Evolutionary conservation across 768 basidiomycete species (phyloP).

Genomic region (Agaricus subrufescens): DNA sequence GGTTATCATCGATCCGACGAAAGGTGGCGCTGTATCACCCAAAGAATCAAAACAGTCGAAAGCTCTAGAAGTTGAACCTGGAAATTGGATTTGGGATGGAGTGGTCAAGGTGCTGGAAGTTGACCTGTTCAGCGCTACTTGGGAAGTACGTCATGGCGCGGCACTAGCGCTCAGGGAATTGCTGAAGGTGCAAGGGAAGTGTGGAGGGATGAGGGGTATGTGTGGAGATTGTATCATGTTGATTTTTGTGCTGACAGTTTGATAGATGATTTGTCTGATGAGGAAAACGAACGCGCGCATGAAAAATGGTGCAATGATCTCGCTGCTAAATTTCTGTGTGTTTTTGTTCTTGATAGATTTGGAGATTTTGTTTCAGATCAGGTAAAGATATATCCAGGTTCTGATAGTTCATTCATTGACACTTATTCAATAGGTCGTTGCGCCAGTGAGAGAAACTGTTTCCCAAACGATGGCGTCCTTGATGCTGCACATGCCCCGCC

Average conservation of each 20-base stretch:
- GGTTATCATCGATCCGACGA: constrained; percentile 73
- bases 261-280: constrained; percentile 44
- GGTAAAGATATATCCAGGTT: constrained; percentile 19
- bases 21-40: constrained; percentile 81
- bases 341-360: constrained; percentile 95
- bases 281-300: constrained; percentile 64
- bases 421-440: constrained; percentile 55
- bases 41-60: constrained; percentile 74
- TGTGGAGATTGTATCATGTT: not conserved
- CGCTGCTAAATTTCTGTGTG: constrained; percentile 78
- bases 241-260: not conserved
- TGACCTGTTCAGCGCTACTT: constrained; percentile 77
- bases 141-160: constrained; percentile 95
- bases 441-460: constrained; percentile 94
- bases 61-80: constrained; percentile 69
- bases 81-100: constrained; percentile 85
- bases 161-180: constrained; percentile 89
- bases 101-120: constrained; percentile 76
- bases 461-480: constrained; percentile 91
- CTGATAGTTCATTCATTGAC: not conserved
- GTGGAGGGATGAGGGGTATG: constrained; percentile 77
- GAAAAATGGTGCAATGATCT: constrained; percentile 89
- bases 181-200: constrained; percentile 76
- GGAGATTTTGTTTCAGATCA: constrained; percentile 97
- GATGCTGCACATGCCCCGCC: constrained; percentile 82